These are phyloP conservation scores for Nicotiana paniculata DNA, from an alignment of 257 asterid species.

Conservation along the genomic window DNA sequence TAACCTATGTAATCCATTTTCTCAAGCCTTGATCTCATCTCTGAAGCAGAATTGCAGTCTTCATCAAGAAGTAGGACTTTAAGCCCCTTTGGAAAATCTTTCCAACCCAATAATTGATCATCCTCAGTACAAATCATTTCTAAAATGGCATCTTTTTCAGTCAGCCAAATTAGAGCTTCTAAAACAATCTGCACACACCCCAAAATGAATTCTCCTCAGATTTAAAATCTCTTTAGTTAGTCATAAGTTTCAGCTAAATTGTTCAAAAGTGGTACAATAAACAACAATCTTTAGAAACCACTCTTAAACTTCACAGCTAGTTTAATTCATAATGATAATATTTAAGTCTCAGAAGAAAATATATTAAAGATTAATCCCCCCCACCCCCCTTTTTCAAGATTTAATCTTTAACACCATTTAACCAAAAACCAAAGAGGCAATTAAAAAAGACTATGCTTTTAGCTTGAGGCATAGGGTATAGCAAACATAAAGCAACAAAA, in stretches of 20 bases:
- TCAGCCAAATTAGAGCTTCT: conserved; percentile 7
- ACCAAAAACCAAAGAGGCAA: background rate
- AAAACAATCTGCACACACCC: conserved; percentile 10
- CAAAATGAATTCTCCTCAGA: background rate
- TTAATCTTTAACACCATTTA: background rate
- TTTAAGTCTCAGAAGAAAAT: no score
- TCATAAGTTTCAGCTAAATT: no score
- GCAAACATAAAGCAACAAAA: background rate
- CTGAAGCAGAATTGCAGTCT: conserved; percentile 21
- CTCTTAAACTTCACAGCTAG: background rate
- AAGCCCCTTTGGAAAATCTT: conserved; percentile 50
- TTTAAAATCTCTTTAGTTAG: background rate
- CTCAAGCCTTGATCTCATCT: conserved; percentile 37
- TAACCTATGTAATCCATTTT: conserved; percentile 41
- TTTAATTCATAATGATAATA: background rate
- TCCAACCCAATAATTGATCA: conserved; percentile 34
- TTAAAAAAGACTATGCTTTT: background rate
- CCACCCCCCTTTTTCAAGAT: background rate
- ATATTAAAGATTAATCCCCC: background rate
- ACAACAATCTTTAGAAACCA: background rate
- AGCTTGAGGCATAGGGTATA: background rate
- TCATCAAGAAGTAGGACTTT: conserved; percentile 40
- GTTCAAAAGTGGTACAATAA: background rate
- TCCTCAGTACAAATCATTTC: conserved; percentile 45
- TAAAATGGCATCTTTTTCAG: conserved; percentile 37